Percentiles rank a stretch among this genome's conserved stretches.
phyloP scores from a whole-genome alignment of 371 early-diverging fungal genomes.

The Circinella umbellata region DNA sequence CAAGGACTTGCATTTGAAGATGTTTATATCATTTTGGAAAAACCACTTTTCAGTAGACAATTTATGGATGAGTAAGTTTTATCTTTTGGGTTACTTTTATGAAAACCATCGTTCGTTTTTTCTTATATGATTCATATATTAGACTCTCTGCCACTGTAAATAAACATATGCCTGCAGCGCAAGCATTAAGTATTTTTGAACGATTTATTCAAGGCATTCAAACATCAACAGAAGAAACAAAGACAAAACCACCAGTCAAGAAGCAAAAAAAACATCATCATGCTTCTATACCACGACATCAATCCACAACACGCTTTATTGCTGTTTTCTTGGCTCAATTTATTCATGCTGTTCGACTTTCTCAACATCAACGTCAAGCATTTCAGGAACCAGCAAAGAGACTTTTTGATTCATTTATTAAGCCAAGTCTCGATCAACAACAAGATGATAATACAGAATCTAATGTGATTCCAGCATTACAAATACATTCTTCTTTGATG shows the following conservation, averaged over 20 bases:
- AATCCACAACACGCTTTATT: conserved; percentile 28
- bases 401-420: conserved; percentile 30
- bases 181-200: conserved; percentile 46
- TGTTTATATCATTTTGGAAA: conserved; percentile 26
- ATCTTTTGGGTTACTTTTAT: neutral
- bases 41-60: conserved; percentile 48
- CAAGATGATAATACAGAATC: conserved; percentile 10
- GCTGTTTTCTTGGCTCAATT: conserved; percentile 47
- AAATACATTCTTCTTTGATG: conserved; percentile 52
- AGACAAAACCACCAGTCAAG: conserved; percentile 35
- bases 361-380: conserved; percentile 39
- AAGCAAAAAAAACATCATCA: conserved; percentile 30
- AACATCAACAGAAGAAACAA: conserved; percentile 12
- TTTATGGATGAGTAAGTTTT: conserved; percentile 52
- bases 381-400: conserved; percentile 21
- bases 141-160: conserved; percentile 34
- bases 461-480: conserved; percentile 48
- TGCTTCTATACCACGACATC: neutral
- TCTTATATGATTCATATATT: neutral
- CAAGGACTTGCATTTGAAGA: conserved; percentile 20
- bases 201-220: conserved; percentile 38
- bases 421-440: conserved; percentile 27
- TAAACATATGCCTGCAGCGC: conserved; percentile 52
- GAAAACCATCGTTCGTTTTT: too few relatives aligned
- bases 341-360: conserved; percentile 45